Evolutionary conservation across 352 stramenopile species (phyloP).

Genomic region (Saprolegnia diclina): DNA sequence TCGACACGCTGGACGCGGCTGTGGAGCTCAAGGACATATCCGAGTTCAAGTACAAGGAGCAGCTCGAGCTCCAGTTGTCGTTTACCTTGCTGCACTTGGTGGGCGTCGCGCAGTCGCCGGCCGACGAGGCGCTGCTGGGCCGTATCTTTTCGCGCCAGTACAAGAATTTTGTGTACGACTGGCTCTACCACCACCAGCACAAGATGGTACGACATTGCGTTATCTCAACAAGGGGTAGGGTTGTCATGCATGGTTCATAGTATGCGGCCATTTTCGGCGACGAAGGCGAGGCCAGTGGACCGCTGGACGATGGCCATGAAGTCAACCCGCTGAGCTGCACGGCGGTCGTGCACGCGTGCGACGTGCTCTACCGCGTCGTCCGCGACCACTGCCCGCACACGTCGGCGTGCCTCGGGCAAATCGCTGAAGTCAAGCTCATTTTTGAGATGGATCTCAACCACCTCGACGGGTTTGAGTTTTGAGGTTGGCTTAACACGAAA

Average conservation of each 20-base stretch:
- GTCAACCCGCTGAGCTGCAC: conserved; percentile 78
- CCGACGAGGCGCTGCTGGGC: conserved; percentile 42
- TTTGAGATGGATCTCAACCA: conserved; percentile 77
- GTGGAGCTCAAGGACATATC: conserved; percentile 83
- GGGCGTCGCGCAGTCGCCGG: conserved; percentile 62
- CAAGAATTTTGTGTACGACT: conserved; percentile 78
- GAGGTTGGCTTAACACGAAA: conserved; percentile 24
- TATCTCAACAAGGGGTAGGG: no score
- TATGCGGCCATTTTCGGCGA: conserved; percentile 29
- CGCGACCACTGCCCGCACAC: conserved; percentile 58
- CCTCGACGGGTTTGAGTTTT: conserved; percentile 78
- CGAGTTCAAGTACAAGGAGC: conserved; percentile 88
- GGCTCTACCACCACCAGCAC: conserved; percentile 82
- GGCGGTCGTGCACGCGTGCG: conserved; percentile 66
- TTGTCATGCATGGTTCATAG: background rate
- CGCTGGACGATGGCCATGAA: conserved; percentile 63
- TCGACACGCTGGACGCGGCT: conserved; percentile 76
- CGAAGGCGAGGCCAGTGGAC: conserved; percentile 15
- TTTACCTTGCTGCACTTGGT: conserved; percentile 83
- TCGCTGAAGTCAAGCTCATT: conserved; percentile 80
- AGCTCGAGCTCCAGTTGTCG: conserved; percentile 79
- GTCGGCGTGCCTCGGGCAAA: conserved; percentile 58
- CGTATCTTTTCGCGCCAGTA: conserved; percentile 49
- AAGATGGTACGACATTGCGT: conserved; percentile 44
- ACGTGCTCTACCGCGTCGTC: conserved; percentile 68